Evolutionary conservation across 768 basidiomycete species (phyloP).

Genomic region (Kwoniella mangroviensis): DNA sequence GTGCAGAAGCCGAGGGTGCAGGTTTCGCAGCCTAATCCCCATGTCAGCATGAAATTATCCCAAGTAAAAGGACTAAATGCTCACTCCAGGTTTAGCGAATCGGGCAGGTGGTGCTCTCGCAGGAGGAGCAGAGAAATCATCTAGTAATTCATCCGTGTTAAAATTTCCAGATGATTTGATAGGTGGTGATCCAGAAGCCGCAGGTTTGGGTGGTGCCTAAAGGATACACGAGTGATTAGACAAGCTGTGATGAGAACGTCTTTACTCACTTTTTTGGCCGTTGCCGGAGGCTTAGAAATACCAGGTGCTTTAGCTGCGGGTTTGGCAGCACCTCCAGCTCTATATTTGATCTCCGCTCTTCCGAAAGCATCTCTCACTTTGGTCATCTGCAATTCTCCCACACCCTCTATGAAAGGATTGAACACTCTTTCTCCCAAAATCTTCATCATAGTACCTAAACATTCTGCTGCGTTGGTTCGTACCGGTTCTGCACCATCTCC

Average conservation of each 20-base stretch:
- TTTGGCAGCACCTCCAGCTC: constrained; percentile 63
- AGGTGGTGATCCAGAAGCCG: constrained; percentile 39
- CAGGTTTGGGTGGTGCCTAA: constrained; percentile 13
- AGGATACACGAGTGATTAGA: background rate
- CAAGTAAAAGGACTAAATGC: background rate
- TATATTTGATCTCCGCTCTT: constrained; percentile 88
- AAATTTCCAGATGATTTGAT: constrained; percentile 45
- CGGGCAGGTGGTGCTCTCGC: constrained; percentile 44
- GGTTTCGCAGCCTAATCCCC: constrained; percentile 14
- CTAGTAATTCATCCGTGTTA: constrained; percentile 43
- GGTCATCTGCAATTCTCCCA: constrained; percentile 82
- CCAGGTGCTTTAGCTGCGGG: constrained; percentile 27
- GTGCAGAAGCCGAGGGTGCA: constrained; percentile 34
- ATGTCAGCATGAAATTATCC: background rate
- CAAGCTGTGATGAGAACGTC: too few relatives aligned
- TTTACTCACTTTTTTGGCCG: constrained; percentile 41
- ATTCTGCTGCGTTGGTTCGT: constrained; percentile 83
- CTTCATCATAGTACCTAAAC: constrained; percentile 89
- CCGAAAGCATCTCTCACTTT: constrained; percentile 95
- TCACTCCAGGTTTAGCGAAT: constrained; percentile 34
- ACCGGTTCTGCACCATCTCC: constrained; percentile 90
- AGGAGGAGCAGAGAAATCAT: constrained; percentile 53
- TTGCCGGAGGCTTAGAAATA: constrained; percentile 19
- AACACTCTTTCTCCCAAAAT: constrained; percentile 93
- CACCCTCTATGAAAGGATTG: constrained; percentile 79